Percentiles rank a stretch among this genome's conserved stretches.
phyloP scores from a whole-genome alignment of 2,329 filamentous ascomycete genomes.

The Fusarium annulatum region DNA sequence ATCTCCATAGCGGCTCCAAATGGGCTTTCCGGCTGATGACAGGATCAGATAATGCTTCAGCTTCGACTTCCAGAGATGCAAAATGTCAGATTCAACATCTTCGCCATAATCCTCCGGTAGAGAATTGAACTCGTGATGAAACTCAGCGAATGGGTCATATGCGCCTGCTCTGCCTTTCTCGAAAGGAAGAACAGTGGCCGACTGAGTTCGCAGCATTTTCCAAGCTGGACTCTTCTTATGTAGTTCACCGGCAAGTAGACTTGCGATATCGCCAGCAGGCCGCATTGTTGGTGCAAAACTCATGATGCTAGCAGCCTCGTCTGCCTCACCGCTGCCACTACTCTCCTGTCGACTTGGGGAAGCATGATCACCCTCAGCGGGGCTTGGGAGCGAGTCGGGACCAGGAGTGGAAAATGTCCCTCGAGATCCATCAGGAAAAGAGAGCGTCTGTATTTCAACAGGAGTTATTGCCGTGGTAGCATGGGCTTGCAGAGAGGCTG shows the following conservation, averaged over 20 bases:
- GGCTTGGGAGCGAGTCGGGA: constrained; percentile 51
- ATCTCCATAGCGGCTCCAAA: constrained; percentile 95
- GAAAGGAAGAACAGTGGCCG: constrained; percentile 69
- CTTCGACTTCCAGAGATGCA: constrained; percentile 87
- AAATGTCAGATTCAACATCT: constrained; percentile 63
- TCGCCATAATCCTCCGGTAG: constrained; percentile 67
- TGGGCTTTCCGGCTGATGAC: constrained; percentile 95
- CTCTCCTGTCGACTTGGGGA: constrained; percentile 51
- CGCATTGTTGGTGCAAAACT: constrained; percentile 74
- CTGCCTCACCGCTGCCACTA: constrained; percentile 59
- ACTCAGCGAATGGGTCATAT: constrained; percentile 70
- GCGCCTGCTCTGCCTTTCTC: constrained; percentile 60
- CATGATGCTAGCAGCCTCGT: constrained; percentile 73
- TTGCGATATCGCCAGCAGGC: constrained; percentile 79
- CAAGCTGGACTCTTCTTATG: constrained; percentile 75
- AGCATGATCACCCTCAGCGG: constrained; percentile 54
- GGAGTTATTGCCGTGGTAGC: constrained; percentile 88
- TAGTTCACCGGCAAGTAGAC: constrained; percentile 79
- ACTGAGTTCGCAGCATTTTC: constrained; percentile 72
- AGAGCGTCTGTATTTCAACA: constrained; percentile 81
- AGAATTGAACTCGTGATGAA: constrained; percentile 81
- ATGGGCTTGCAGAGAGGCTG: constrained; percentile 64
- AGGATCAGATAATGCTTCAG: constrained; percentile 97
- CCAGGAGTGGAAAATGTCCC: constrained; percentile 67
- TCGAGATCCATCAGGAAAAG: constrained; percentile 75